Evolutionary conservation across 371 early-diverging fungal species (phyloP).

Genomic region (Lichtheimia ramosa): DNA sequence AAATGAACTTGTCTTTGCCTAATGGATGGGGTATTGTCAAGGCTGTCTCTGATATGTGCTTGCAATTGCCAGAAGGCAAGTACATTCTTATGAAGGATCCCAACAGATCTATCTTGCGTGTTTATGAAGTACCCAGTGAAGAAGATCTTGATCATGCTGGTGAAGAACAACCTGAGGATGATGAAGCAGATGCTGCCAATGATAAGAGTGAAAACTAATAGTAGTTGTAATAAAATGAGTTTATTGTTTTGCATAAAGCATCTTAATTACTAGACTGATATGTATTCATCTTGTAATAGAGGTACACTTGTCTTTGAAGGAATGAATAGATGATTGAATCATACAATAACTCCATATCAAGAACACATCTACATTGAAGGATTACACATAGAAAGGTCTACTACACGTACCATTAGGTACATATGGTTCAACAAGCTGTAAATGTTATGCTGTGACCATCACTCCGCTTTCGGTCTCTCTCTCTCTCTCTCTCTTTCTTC

Average conservation of each 20-base stretch:
- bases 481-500: not conserved
- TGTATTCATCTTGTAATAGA: no score
- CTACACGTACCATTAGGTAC: no score
- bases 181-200: slow-evolving; percentile 7
- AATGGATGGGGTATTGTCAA: slow-evolving; percentile 96
- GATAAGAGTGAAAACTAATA: slow-evolving; percentile 2
- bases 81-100: slow-evolving; percentile 96
- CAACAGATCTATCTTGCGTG: slow-evolving; percentile 83
- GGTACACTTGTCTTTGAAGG: no score
- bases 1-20: slow-evolving; percentile 83
- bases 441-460: no score
- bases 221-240: not conserved
- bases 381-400: no score
- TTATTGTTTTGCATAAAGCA: not conserved
- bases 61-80: slow-evolving; percentile 87
- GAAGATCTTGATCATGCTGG: slow-evolving; percentile 64
- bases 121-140: slow-evolving; percentile 74
- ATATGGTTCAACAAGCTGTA: no score
- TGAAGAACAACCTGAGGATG: slow-evolving; percentile 48
- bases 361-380: no score
- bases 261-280: no score
- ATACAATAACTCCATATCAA: no score
- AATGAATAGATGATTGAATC: no score
- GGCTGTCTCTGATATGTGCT: slow-evolving; percentile 86
- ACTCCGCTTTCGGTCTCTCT: not conserved